These are phyloP conservation scores for Pyrenula aspistea DNA, from an alignment of 495 filamentous ascomycete genomes.

Conservation along the genomic window DNA sequence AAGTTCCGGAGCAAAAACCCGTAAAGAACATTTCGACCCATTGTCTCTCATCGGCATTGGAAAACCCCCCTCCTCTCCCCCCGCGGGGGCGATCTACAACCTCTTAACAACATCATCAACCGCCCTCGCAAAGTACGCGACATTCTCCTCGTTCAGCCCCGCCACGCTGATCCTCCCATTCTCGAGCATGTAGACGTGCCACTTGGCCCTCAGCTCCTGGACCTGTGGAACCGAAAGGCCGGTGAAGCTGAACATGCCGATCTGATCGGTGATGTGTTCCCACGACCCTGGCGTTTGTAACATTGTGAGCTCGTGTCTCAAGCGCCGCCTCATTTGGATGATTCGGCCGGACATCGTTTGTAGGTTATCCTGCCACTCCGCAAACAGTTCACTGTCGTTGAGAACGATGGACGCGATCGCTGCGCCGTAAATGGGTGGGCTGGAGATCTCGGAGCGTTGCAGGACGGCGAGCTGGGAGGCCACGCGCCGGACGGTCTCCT, in stretches of 20 bases:
- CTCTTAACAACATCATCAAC: conserved; percentile 34
- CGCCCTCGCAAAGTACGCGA: conserved; percentile 33
- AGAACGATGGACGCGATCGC: conserved; percentile 38
- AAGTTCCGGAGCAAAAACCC: too few relatives aligned
- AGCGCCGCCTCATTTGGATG: conserved; percentile 30
- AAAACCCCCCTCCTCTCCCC: too few relatives aligned
- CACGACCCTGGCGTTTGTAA: conserved; percentile 35
- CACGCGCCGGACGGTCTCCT: conserved; percentile 25
- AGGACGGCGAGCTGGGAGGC: conserved; percentile 31
- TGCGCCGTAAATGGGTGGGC: conserved; percentile 34
- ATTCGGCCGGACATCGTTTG: conserved; percentile 40
- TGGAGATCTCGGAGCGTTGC: conserved; percentile 36
- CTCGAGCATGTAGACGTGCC: conserved; percentile 37
- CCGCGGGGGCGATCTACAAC: too few relatives aligned
- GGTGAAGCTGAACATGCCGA: conserved; percentile 42
- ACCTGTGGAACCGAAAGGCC: conserved; percentile 33
- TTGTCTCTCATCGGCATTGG: too few relatives aligned
- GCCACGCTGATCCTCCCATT: conserved; percentile 30
- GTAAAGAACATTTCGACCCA: too few relatives aligned
- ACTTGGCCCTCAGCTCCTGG: conserved; percentile 31
- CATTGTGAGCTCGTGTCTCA: conserved; percentile 29
- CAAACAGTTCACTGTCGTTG: conserved; percentile 21
- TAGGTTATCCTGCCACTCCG: conserved; percentile 37
- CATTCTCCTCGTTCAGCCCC: conserved; percentile 42
- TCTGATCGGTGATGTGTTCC: conserved; percentile 38